Evolutionary conservation across 805 yeast species (phyloP).

Genomic region (Blastobotrys americana): DNA sequence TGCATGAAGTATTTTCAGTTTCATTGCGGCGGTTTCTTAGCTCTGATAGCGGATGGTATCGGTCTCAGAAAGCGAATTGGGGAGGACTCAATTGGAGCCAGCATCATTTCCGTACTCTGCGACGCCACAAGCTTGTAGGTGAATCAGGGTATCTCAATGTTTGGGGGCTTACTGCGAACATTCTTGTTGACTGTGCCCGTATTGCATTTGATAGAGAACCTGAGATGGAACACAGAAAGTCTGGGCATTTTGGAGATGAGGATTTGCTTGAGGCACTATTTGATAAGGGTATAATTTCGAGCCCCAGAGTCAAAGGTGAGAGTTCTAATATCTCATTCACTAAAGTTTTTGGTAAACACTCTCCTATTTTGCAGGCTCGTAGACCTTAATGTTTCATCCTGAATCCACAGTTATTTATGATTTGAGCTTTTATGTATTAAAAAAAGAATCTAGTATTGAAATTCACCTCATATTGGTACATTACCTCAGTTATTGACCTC

Average conservation of each 20-base stretch:
- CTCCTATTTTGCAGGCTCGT: conserved; percentile 13
- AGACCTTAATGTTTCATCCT: no score
- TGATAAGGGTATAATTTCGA: conserved; percentile 17
- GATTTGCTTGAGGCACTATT: conserved; percentile 20
- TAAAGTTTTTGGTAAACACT: conserved; percentile 19
- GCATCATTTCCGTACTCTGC: conserved; percentile 27
- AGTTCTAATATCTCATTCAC: conserved; percentile 13
- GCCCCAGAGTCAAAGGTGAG: conserved; percentile 17
- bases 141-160: conserved; percentile 28
- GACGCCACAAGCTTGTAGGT: conserved; percentile 25
- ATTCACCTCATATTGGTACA: background rate
- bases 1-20: conserved; percentile 26
- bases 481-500: conserved; percentile 41
- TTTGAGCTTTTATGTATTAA: conserved; percentile 15
- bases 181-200: conserved; percentile 34
- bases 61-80: conserved; percentile 27
- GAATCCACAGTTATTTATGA: no score
- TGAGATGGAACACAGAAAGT: conserved; percentile 25
- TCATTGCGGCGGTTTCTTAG: conserved; percentile 22
- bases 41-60: conserved; percentile 18
- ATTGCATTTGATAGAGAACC: conserved; percentile 30
- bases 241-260: conserved; percentile 28
- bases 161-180: conserved; percentile 39
- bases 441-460: background rate
- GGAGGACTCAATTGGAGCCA: conserved; percentile 30